Base-by-base conservation (phyloP, 1,139 yeast species). In the Hyphopichia pseudoburtonii region DNA sequence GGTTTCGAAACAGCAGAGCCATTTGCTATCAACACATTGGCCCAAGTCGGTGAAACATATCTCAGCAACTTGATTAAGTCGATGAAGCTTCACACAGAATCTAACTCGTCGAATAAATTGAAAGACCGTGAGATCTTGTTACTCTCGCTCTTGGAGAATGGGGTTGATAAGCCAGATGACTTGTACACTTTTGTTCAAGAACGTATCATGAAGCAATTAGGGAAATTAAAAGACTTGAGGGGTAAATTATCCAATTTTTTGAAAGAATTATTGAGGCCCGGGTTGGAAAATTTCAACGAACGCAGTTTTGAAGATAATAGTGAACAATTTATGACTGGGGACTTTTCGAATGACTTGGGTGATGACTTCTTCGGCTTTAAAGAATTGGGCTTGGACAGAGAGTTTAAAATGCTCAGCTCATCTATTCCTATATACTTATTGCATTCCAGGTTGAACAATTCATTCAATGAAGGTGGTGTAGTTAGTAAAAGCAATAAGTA, bases 351-450 rank as follows among this genome's bases (percentile, higher is more conserved):
- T 51, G 96, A 89, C 45, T 68, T 92, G 35, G 98, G 98, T 11
- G 95, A 86, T 48, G 99, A 94, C 62, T 92, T 90, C 72, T 94
- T 94, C 66, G 99, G 99, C 0, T 94, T 94, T 67, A 85, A 78
- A 53, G 97, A 90, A 49, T 70, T 94, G 34, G 98, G 98, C 0
- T 69, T 94, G 45, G 98, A 92, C 53, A 86, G 84, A 52, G 99
- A 94, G 57, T 84, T 87, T 58, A 90, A 94, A n/a, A 68, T 90
- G 58, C 65, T 90, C 38, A 84, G 92, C 23, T 76, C 89, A 4
- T 79, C 96, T 0, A 89, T 94, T 26, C 98, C 99, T 1, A 70
- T 94, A 34, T 95, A 92, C 58, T 66, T 94, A 38, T 66, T 94
- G 30, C 97, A 90, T 51, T 85, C 94, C 21, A 76, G 86, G 43